Base-by-base conservation (phyloP, 2,329 filamentous ascomycete genomes). In the Sporothrix humicola region DNA sequence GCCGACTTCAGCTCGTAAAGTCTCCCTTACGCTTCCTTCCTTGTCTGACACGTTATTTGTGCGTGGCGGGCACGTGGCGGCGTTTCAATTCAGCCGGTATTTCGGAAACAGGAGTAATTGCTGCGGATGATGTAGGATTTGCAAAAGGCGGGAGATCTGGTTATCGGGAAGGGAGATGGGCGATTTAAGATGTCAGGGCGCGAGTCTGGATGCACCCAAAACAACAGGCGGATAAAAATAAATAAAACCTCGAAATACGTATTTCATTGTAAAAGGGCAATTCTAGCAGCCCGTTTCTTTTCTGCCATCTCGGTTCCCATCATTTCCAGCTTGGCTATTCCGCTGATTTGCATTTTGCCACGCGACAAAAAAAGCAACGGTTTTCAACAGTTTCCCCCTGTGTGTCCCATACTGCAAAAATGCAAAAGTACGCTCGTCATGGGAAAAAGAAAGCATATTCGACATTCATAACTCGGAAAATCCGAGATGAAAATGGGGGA, bases 51-150 rank as follows among this genome's bases (percentile, higher is more conserved):
- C 72, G 66, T 70, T 70, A 5, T 59, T 59, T 73, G 9, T 56
- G 59, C 68, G 72, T 73, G 72, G 10, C 23, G 12, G 54, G 59
- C 72, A 73, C 72, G 72, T 73, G 72, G 72, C 59, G 58, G 72
- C 68, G 50, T 66, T 66, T 71, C 59, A 66, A 71, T 50, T 31
- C 42, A 59, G 50, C 54, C 69, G 52, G 52, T 9, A 59, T 46
- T 59, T 20, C 46, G 65, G 44, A 12, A 20, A 52, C 52, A 46
- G 65, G 46, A 69, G 48, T 7, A 44, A 42, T 20, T 66, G 61
- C 37, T 48, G 26, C 42, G n/a, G 13, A 20, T 44, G 46, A 12
- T 50, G 63, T 50, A 68, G 44, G 63, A 31, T 68, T 68, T 31
- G 42, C n/a, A 66, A 52, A 17, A 52, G 13, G 13, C 44, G 63